These are phyloP conservation scores for Puccinia polysora DNA, from an alignment of 1,284 basidiomycete genomes.

Conservation along the genomic window DNA sequence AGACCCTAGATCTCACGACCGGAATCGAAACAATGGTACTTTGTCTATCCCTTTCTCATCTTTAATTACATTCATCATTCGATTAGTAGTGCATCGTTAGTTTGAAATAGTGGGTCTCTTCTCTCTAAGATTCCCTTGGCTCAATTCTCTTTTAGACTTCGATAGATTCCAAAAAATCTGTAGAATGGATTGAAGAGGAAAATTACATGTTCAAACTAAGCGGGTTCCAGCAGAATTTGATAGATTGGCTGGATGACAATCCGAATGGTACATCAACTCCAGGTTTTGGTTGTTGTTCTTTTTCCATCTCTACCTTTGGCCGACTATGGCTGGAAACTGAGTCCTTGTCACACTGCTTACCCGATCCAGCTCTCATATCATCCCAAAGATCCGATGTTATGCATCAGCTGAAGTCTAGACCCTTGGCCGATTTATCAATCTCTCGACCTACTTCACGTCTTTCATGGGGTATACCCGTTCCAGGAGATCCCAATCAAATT, in stretches of 20 bases:
- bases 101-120: background rate
- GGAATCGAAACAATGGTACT: constrained; percentile 46
- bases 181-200: constrained; percentile 52
- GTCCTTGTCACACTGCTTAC: no score
- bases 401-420: constrained; percentile 48
- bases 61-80: background rate
- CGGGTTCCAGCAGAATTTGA: constrained; percentile 48
- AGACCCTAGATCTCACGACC: constrained; percentile 42
- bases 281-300: constrained; percentile 43
- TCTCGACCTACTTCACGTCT: constrained; percentile 50
- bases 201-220: constrained; percentile 53
- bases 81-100: constrained; percentile 18
- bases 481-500: constrained; percentile 49
- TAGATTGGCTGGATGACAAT: constrained; percentile 49
- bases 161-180: constrained; percentile 51
- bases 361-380: constrained; percentile 44
- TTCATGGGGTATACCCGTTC: constrained; percentile 52
- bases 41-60: background rate
- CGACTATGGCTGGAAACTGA: background rate
- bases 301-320: background rate
- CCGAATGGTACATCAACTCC: constrained; percentile 44
- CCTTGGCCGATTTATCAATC: constrained; percentile 50
- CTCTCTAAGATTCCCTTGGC: background rate
- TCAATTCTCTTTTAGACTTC: constrained; percentile 41
- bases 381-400: constrained; percentile 47